Evolutionary conservation across 176 grass and related monocot genomes (phyloP).

Genomic region (Carex pumila): DNA sequence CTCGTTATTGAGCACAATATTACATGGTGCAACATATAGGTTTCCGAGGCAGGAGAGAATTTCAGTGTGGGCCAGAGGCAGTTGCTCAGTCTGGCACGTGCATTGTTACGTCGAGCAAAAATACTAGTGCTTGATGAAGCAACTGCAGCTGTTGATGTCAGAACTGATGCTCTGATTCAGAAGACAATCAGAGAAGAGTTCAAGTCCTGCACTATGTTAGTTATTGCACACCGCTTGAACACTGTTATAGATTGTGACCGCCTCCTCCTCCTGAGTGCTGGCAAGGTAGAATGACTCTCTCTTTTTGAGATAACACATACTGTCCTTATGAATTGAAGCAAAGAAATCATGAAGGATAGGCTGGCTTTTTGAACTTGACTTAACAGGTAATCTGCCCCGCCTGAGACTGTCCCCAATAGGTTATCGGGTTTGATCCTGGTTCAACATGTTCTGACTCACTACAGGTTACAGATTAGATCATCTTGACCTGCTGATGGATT

Average conservation of each 20-base stretch:
- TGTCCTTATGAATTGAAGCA: not conserved
- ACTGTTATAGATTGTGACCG: constrained; percentile 94
- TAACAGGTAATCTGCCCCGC: not conserved
- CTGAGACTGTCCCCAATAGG: not conserved
- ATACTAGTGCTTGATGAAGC: constrained; percentile 99
- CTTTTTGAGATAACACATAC: not conserved
- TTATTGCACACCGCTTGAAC: constrained; percentile 92
- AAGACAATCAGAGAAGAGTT: constrained; percentile 99
- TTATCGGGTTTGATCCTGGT: not conserved
- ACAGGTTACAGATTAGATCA: not conserved
- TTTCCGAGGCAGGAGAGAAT: constrained; percentile 95
- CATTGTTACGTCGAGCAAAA: constrained; percentile 83
- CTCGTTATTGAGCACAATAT: not conserved
- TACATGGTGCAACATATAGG: constrained; percentile 29
- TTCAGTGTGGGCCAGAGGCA: constrained; percentile 97
- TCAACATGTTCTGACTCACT: not conserved
- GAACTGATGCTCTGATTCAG: constrained; percentile 97
- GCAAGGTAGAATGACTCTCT: constrained; percentile 44
- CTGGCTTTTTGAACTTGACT: not conserved
- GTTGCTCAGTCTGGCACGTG: constrained; percentile 84
- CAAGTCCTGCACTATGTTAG: constrained; percentile 96
- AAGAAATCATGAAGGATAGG: not conserved
- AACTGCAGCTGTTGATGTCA: constrained; percentile 94
- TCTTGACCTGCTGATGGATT: not conserved
- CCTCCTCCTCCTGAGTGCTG: constrained; percentile 80